Base-by-base conservation (phyloP, 2,329 filamentous ascomycete genomes). In the Fusarium humuli region DNA sequence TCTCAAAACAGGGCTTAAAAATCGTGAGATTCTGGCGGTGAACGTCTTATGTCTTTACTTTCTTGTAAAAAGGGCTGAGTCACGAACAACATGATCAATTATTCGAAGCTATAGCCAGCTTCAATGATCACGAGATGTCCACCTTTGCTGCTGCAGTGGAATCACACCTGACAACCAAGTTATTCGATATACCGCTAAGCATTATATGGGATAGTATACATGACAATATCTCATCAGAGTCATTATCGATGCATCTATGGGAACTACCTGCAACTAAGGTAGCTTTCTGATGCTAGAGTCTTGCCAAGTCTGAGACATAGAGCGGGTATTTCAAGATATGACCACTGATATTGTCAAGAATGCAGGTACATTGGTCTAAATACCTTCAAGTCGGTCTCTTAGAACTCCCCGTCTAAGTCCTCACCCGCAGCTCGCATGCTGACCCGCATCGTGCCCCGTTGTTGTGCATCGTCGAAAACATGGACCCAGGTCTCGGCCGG, bases 1-100 rank as follows among this genome's bases (percentile, higher is more conserved):
- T 67, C 40, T 37, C 47, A 40, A 34, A 47, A 61, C 42, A 65
- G 34, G 44, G 52, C 65, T 72, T 25, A 34, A 54, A 44, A 57
- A 57, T 60, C 72, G 63, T 66, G 47, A 73, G 68, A 65, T 61
- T 65, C 67, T 65, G 69, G 73, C 73, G 73, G 73, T 75, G 73
- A 75, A 61, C 47, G 53, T 48, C 52, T 18, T 42, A 54, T 61
- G 49, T 41, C 27, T 32, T 60, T 29, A 46, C 29, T 47, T 53
- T 57, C n/a, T 29, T 55, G 48, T 45, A 59, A 54, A 50, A 45
- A 50, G 49, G 49, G 60, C 45, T 52, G 41, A 63, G 50, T 59
- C 52, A 44, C 22, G 29, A 52, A 20, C 29, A 48, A 57, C 54
- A 53, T 27, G 45, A 61, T 45, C 48, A 50, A 45, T 27, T 22